A percentile compares a stretch with the other conserved stretches of the same genome.
phyloP scores from a whole-genome alignment of 805 yeast species.

The Ogataea trehaloabstinens region DNA sequence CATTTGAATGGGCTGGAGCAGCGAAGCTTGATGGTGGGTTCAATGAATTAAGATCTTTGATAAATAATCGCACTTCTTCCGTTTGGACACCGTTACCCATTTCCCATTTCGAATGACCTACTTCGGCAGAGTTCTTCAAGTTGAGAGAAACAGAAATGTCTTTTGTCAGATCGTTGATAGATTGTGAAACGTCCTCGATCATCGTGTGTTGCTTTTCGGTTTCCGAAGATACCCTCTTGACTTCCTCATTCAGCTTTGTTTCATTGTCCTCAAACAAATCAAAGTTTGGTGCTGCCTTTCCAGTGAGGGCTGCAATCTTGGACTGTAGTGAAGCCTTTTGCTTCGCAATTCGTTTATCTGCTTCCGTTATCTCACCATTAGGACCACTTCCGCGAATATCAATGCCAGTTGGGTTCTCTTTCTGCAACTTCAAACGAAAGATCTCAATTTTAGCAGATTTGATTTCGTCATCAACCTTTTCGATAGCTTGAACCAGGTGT shows the following conservation, averaged over 20 bases:
- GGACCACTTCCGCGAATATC: constrained; percentile 78
- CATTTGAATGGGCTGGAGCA: background rate
- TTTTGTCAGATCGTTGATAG: constrained; percentile 58
- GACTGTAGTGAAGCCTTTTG: constrained; percentile 77
- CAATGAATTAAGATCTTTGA: constrained; percentile 48
- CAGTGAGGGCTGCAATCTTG: constrained; percentile 91
- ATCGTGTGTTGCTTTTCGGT: constrained; percentile 55
- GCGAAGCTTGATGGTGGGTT: constrained; percentile 15
- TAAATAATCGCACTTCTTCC: constrained; percentile 58
- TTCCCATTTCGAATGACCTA: constrained; percentile 73
- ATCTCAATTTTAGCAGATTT: constrained; percentile 63
- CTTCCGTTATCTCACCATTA: constrained; percentile 80
- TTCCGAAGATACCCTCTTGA: constrained; percentile 50
- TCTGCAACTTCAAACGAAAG: constrained; percentile 52
- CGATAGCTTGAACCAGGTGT: constrained; percentile 59
- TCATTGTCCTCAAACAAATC: constrained; percentile 55
- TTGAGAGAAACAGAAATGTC: constrained; percentile 36
- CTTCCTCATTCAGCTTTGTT: constrained; percentile 48
- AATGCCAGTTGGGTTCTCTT: constrained; percentile 67
- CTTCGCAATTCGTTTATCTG: constrained; percentile 76
- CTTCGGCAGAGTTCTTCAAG: constrained; percentile 33
- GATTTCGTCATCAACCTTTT: constrained; percentile 65
- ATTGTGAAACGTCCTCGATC: constrained; percentile 67
- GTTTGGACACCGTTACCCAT: constrained; percentile 73
- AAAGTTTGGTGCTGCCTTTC: constrained; percentile 51